Evolutionary conservation across 1,284 basidiomycete genomes (phyloP), one percentile per base, ranked within the genome.

Genomic region (Trichosporon coremiiforme): DNA sequence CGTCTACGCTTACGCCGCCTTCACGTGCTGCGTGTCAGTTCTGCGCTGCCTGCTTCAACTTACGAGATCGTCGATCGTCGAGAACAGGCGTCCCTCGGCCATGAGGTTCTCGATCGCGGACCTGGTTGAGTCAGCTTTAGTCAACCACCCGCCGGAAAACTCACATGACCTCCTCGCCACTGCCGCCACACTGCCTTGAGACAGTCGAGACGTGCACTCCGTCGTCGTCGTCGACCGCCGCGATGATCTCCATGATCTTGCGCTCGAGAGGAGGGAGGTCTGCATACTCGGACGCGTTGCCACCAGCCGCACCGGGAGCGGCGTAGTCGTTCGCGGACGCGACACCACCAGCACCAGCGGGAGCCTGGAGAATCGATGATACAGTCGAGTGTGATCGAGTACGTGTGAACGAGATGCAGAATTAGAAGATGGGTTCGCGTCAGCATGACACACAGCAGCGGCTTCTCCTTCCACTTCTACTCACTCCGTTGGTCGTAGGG

Each of bases 131-230:
- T 65, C 55, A 67, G 63, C 31, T 38, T 38, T 15, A 4, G 38
- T 67, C 60, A 36, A 75, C 70, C 68, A 65, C 33, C 6, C 6
- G 9, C 9, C 57, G 20, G 4, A 17, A 25, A 9, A 76, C 85
- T 71, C 68, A 87, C 87, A 85, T 85, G 70, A 87, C 79, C 20
- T 77, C 72, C 29, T 79, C 79, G 20, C 71, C 68, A 17, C 71
- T 68, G 15, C 64, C 75, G 33, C 78, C 78, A 12, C 83, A 73
- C 35, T 70, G 74, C 66, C 80, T 76, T 31, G 80, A 87, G 73
- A 94, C 89, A 25, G 83, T 82, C 33, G 85, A 84, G 60, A 93
- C 88, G 76, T 90, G 87, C 53, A 91, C 85, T 9, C 91, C 91
- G 67, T 89, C 87, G 25, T 82, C 81, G 65, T 71, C 70, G 31